Evolutionary conservation across 164 flowering plant genomes (phyloP), one percentile per base, ranked within the genome.

Genomic region (Liriodendron chinense): DNA sequence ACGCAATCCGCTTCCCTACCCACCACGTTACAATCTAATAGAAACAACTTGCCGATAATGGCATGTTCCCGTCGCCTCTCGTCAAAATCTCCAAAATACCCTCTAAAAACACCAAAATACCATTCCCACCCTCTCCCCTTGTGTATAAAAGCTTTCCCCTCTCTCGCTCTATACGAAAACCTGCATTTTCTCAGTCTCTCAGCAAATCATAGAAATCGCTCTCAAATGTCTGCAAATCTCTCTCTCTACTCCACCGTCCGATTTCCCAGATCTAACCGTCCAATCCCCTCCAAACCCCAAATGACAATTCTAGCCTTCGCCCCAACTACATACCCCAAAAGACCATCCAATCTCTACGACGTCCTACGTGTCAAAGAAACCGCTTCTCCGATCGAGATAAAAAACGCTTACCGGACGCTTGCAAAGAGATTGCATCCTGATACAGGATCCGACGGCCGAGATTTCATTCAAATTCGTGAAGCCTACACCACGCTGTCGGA

Each of bases 401-500:
- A 89, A 77, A 64, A 84, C 18, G 94, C 96, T 5, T 92, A 92
- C 80, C 76, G 94, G 72, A 83, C 70, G 47, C 77, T 92, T 23
- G 94, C 94, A 0, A 92, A 92, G 87, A 64, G 76, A 66, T 83
- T 85, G 77, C 96, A 92, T 59, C 96, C 96, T 1, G 96, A 92
- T 63, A 82, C 84, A 80, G 77, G 71, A 59, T 85, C 83, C 1
- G 90, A 85, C 78, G 89, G 79, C 21, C 50, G 81, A 0, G 87
- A 87, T 76, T 94, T 94, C 85, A 90, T 94, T 75, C 82, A 83
- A 84, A 89, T 94, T 47, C 88, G 82, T 77, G 81, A 85, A 50
- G 97, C 98, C 9, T 94, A 94, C 75, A 78, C 80, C 7, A 94
- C 94, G 71, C 87, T 94, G 0, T 89, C 96, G 18, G 97, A 94